Evolutionary conservation across 192 early-diverging fungal genomes (phyloP).

Genomic region (Dimargaris xerosporica): DNA sequence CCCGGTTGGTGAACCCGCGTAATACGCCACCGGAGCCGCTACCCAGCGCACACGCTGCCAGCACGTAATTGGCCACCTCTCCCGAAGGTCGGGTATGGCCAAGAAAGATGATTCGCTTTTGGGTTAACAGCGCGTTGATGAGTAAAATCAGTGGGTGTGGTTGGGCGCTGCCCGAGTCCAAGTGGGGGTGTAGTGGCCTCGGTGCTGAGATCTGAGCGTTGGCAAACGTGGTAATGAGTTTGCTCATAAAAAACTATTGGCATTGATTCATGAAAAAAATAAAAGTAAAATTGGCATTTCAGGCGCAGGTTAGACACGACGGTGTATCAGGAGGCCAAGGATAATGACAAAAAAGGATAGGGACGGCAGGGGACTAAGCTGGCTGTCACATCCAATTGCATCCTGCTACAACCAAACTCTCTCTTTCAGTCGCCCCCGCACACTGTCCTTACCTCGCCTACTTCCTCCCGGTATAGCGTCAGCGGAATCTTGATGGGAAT

Average conservation of each 20-base stretch:
- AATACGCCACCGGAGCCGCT: constrained; percentile 80
- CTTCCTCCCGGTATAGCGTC: constrained; percentile 73
- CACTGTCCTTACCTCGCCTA: too few species aligned
- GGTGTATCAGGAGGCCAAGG: too few species aligned
- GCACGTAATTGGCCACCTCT: constrained; percentile 84
- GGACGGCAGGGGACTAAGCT: too few species aligned
- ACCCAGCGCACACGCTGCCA: constrained; percentile 76
- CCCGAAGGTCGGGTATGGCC: constrained; percentile 79
- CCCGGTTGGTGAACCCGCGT: constrained; percentile 71
- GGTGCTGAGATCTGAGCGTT: constrained; percentile 1
- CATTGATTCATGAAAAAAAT: background rate
- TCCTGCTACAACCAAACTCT: too few species aligned
- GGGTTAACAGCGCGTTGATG: constrained; percentile 80
- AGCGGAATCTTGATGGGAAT: constrained; percentile 78
- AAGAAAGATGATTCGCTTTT: constrained; percentile 83
- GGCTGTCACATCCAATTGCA: too few species aligned
- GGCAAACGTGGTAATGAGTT: constrained; percentile 63
- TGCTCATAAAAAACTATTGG: constrained; percentile 68
- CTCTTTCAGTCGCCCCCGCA: too few species aligned
- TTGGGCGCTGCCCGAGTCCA: constrained; percentile 66
- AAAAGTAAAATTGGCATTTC: constrained; percentile 12
- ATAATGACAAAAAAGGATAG: too few species aligned
- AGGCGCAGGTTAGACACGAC: too few species aligned
- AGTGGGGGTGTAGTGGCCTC: constrained; percentile 49
- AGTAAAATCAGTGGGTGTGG: constrained; percentile 80